Evolutionary conservation across 1,284 basidiomycete species (phyloP).

Genomic region (Phellopilus nigrolimitatus): DNA sequence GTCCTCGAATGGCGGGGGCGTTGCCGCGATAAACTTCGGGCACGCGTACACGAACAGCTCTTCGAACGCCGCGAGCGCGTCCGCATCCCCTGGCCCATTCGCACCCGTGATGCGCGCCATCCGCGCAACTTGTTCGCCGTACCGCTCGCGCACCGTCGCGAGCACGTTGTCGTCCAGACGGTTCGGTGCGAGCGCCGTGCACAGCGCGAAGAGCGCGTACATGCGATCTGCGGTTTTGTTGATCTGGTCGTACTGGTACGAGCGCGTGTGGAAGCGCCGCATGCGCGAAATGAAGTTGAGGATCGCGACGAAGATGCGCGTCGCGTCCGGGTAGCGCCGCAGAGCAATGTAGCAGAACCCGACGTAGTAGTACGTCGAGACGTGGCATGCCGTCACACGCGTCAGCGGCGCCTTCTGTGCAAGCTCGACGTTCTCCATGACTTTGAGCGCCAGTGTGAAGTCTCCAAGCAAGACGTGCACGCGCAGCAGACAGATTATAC

Average conservation of each 20-base stretch:
- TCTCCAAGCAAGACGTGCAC: slow-evolving; percentile 96
- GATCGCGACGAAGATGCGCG: slow-evolving; percentile 88
- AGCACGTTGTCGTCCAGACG: slow-evolving; percentile 93
- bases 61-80: slow-evolving; percentile 79
- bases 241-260: slow-evolving; percentile 97
- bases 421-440: slow-evolving; percentile 91
- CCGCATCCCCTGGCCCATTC: slow-evolving; percentile 59
- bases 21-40: slow-evolving; percentile 95
- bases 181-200: slow-evolving; percentile 86
- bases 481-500: slow-evolving; percentile 89
- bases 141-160: slow-evolving; percentile 89
- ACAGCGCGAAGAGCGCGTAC: slow-evolving; percentile 94
- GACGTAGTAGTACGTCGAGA: slow-evolving; percentile 92
- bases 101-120: no score
- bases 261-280: slow-evolving; percentile 93
- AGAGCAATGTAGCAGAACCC: slow-evolving; percentile 97
- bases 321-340: slow-evolving; percentile 91
- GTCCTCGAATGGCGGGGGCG: slow-evolving; percentile 92
- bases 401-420: slow-evolving; percentile 86
- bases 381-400: slow-evolving; percentile 91
- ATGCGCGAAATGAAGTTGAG: slow-evolving; percentile 91
- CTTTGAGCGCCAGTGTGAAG: slow-evolving; percentile 92
- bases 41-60: slow-evolving; percentile 94
- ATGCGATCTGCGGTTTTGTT: slow-evolving; percentile 97
- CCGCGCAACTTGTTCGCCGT: slow-evolving; percentile 84